These are phyloP conservation scores for Colletotrichum zoysiae DNA, from an alignment of 2,329 filamentous ascomycete species.

Conservation along the genomic window DNA sequence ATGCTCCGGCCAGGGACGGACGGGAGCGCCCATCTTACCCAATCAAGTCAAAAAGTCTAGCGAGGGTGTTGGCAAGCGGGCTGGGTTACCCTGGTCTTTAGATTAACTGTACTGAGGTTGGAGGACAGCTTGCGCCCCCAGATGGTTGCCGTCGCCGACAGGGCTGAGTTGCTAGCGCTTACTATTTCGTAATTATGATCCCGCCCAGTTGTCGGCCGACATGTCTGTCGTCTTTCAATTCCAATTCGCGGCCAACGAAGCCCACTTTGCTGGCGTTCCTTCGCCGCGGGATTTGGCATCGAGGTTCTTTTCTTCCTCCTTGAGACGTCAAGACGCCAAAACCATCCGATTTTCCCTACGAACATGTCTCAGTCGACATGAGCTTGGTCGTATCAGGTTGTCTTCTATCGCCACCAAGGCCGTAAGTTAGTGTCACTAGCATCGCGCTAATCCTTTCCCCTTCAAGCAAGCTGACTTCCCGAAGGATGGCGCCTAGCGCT, in stretches of 20 bases:
- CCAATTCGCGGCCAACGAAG: neutral
- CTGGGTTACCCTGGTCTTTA: neutral
- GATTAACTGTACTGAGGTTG: neutral
- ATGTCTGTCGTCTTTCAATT: constrained; percentile 18
- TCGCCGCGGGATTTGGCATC: neutral
- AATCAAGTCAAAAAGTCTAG: neutral
- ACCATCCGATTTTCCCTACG: neutral
- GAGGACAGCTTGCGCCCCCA: constrained; percentile 22
- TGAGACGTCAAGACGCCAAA: neutral
- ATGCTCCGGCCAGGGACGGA: neutral
- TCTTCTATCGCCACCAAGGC: neutral
- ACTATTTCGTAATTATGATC: constrained; percentile 15
- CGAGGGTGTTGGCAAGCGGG: constrained; percentile 9
- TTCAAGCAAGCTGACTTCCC: neutral
- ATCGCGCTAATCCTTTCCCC: constrained; percentile 16
- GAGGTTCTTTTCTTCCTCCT: neutral
- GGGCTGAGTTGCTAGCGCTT: constrained; percentile 38
- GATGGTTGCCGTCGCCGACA: neutral
- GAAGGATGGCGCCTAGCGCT: constrained; percentile 20
- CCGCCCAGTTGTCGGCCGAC: neutral
- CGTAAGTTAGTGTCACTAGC: neutral
- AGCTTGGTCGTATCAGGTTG: too few relatives aligned
- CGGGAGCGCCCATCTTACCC: neutral
- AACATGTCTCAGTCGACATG: neutral
- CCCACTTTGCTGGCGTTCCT: neutral